Evolutionary conservation across 202 grass and related monocot genomes (phyloP).

Genomic region (Musa balbisiana): DNA sequence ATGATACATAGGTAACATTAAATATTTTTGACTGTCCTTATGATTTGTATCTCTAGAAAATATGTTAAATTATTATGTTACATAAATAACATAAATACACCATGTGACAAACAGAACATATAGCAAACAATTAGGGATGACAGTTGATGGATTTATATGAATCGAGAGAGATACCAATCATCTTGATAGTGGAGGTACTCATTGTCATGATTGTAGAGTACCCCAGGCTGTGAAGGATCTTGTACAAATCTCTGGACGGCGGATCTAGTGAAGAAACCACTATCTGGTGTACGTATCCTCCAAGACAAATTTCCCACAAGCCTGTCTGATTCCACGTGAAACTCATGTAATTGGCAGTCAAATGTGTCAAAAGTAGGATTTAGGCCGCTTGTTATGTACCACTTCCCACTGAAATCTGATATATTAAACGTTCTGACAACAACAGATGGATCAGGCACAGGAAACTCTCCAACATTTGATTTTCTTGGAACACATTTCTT

Average conservation of each 20-base stretch:
- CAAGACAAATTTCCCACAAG: conserved; percentile 68
- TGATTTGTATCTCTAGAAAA: no score
- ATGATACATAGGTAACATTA: not conserved
- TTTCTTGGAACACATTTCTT: conserved; percentile 90
- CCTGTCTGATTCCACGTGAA: conserved; percentile 61
- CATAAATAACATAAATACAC: not conserved
- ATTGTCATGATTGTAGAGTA: conserved; percentile 93
- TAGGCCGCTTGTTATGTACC: conserved; percentile 89
- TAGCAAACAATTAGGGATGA: not conserved
- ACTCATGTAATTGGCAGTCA: conserved; percentile 90
- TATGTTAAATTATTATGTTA: no score
- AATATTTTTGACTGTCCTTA: no score
- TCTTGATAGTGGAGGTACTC: conserved; percentile 95
- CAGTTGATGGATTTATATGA: not conserved
- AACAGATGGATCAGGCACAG: conserved; percentile 51
- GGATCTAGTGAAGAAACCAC: conserved; percentile 70
- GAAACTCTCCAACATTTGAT: conserved; percentile 79
- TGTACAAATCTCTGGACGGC: conserved; percentile 66
- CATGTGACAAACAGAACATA: not conserved
- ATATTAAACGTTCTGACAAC: conserved; percentile 75
- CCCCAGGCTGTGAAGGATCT: conserved; percentile 55
- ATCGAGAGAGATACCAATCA: conserved; percentile 55
- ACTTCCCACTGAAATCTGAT: conserved; percentile 85
- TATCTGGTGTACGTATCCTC: conserved; percentile 68
- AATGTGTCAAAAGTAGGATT: conserved; percentile 90